phyloP scores from a whole-genome alignment of 2,329 filamentous ascomycete species.

The Clarireedia sp. region DNA sequence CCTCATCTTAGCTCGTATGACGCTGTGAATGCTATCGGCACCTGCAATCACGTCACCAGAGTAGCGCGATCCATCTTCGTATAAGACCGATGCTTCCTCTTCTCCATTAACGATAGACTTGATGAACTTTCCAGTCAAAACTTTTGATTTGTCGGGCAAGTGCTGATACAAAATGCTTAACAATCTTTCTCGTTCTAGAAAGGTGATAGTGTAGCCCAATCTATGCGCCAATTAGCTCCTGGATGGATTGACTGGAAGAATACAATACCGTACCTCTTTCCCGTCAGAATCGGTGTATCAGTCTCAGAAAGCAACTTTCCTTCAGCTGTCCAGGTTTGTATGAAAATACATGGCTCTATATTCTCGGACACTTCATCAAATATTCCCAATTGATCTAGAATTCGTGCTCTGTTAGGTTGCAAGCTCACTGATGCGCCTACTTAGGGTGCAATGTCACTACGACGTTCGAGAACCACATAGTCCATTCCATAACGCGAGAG shows the following conservation, averaged over 20 bases:
- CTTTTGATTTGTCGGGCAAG: conserved; percentile 16
- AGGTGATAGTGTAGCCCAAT: conserved; percentile 15
- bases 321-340: conserved; percentile 7
- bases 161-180: conserved; percentile 18
- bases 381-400: conserved; percentile 45
- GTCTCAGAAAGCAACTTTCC: conserved; percentile 11
- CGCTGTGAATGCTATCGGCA: conserved; percentile 24
- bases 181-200: conserved; percentile 15
- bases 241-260: not conserved
- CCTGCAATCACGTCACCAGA: conserved; percentile 21
- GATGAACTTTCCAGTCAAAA: conserved; percentile 18
- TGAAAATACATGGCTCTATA: conserved; percentile 12
- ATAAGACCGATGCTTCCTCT: conserved; percentile 9
- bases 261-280: conserved; percentile 14
- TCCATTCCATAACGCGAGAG: conserved; percentile 17
- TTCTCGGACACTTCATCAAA: conserved; percentile 14
- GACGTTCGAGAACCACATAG: conserved; percentile 21
- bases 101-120: conserved; percentile 9
- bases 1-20: conserved; percentile 28
- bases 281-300: conserved; percentile 13
- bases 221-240: conserved; percentile 7
- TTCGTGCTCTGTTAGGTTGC: conserved; percentile 34
- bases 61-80: conserved; percentile 18
- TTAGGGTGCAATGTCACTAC: conserved; percentile 15
- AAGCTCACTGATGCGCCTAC: conserved; percentile 21